These are phyloP conservation scores for Nakazawaea ernobii DNA, from an alignment of 805 yeast genomes.

Conservation along the genomic window DNA sequence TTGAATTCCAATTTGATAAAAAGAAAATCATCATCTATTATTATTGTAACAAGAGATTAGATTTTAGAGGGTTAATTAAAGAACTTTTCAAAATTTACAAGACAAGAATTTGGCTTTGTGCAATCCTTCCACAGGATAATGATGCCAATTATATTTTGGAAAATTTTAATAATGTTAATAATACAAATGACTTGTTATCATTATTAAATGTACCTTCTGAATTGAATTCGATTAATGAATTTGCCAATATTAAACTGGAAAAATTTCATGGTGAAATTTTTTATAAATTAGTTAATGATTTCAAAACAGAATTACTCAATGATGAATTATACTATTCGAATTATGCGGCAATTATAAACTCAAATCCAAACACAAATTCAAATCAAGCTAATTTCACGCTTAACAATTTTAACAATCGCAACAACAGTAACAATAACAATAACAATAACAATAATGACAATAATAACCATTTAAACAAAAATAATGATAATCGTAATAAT, in stretches of 20 bases:
- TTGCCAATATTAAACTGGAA: conserved; percentile 36
- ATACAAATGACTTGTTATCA: conserved; percentile 25
- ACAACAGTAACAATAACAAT: background rate
- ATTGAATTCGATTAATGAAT: conserved; percentile 29
- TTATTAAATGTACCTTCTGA: conserved; percentile 30
- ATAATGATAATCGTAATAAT: background rate
- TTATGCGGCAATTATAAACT: conserved; percentile 13
- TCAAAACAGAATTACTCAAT: conserved; percentile 31
- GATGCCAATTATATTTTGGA: conserved; percentile 24
- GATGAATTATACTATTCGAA: conserved; percentile 22
- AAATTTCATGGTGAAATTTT: conserved; percentile 50
- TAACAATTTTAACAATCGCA: background rate
- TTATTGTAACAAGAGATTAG: conserved; percentile 58
- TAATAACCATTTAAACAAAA: background rate
- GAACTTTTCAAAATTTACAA: conserved; percentile 72
- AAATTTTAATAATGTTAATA: conserved; percentile 18
- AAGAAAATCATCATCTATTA: conserved; percentile 73
- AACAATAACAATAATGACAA: background rate
- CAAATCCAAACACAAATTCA: background rate
- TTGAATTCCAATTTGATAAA: conserved; percentile 79
- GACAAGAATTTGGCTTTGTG: conserved; percentile 81
- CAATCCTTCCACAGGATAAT: conserved; percentile 43
- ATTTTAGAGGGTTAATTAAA: conserved; percentile 66
- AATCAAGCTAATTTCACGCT: background rate
- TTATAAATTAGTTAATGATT: conserved; percentile 38